These are phyloP conservation scores for Erythrophleum ivorense DNA, from an alignment of 331 rosid genomes.

Conservation along the genomic window DNA sequence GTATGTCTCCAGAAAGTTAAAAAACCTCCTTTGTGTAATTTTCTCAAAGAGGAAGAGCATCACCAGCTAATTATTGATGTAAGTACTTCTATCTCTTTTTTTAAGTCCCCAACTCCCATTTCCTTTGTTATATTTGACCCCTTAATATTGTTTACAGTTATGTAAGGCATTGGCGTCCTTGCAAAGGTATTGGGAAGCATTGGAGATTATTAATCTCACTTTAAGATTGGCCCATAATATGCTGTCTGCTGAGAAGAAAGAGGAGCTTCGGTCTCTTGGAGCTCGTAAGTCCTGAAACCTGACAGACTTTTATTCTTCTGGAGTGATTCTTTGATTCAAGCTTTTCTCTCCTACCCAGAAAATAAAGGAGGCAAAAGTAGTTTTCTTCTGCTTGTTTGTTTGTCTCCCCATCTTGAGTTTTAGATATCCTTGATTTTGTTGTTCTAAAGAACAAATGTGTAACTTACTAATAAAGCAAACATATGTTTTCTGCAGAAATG, in stretches of 20 bases:
- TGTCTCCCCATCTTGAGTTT: constrained; percentile 28
- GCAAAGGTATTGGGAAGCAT: constrained; percentile 75
- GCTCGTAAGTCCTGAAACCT: constrained; percentile 62
- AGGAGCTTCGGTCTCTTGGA: constrained; percentile 84
- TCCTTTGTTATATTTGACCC: constrained; percentile 31
- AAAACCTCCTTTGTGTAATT: constrained; percentile 70
- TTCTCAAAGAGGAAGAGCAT: constrained; percentile 73
- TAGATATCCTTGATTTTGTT: constrained; percentile 13
- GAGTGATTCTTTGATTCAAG: constrained; percentile 21
- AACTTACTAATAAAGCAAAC: constrained; percentile 35
- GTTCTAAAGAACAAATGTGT: constrained; percentile 8
- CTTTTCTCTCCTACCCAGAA: constrained; percentile 34
- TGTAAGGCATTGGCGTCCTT: constrained; percentile 83
- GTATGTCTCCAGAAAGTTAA: constrained; percentile 49
- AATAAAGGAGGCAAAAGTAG: neutral
- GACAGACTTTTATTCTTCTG: constrained; percentile 29
- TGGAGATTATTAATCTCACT: constrained; percentile 75
- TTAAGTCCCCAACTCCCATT: neutral
- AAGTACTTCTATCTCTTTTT: constrained; percentile 47
- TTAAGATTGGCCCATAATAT: constrained; percentile 58
- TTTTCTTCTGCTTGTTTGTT: constrained; percentile 7
- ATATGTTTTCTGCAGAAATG: constrained; percentile 60
- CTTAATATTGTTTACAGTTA: constrained; percentile 55
- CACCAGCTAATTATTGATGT: constrained; percentile 76
- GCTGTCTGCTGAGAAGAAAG: constrained; percentile 65